A percentile compares a stretch with the other conserved stretches of the same genome.
These are phyloP conservation scores for Ophiostoma ulmi DNA, from an alignment of 2,329 filamentous ascomycete genomes.

Conservation along the genomic window DNA sequence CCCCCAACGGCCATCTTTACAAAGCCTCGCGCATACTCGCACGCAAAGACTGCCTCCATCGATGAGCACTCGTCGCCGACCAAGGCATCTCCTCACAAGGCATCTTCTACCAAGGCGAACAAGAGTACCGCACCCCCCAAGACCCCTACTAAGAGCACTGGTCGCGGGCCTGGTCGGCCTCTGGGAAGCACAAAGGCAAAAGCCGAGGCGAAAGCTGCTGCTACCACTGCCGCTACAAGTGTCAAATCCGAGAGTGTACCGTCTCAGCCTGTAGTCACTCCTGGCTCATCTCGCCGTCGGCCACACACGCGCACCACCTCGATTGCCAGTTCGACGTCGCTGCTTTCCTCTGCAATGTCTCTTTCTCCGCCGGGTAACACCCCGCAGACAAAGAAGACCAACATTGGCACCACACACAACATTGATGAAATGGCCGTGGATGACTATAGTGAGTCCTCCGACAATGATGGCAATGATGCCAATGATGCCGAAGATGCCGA, in stretches of 20 bases:
- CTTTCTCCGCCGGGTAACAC: conserved; percentile 29
- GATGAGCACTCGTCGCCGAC: background rate
- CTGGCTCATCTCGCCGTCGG: conserved; percentile 1
- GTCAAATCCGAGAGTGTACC: background rate
- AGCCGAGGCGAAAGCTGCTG: conserved; percentile 12
- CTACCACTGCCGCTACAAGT: background rate
- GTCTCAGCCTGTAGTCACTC: background rate
- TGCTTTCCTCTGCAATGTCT: conserved; percentile 35
- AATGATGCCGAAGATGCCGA: background rate
- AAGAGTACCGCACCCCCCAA: conserved; percentile 16
- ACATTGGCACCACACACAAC: background rate
- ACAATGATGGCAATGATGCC: background rate
- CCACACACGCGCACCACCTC: conserved; percentile 28
- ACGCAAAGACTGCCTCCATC: background rate
- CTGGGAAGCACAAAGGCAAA: conserved; percentile 21
- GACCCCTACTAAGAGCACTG: conserved; percentile 19
- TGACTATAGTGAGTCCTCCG: background rate
- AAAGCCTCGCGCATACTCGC: background rate
- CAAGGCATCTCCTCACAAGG: background rate
- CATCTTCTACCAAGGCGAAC: background rate
- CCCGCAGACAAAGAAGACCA: conserved; percentile 23
- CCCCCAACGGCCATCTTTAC: background rate
- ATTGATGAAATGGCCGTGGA: conserved; percentile 15
- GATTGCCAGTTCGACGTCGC: conserved; percentile 31
- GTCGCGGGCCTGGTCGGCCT: conserved; percentile 14